Evolutionary conservation across 768 basidiomycete genomes (phyloP), one percentile per base, ranked within the genome.

Genomic region (Gymnopilus dilepis): DNA sequence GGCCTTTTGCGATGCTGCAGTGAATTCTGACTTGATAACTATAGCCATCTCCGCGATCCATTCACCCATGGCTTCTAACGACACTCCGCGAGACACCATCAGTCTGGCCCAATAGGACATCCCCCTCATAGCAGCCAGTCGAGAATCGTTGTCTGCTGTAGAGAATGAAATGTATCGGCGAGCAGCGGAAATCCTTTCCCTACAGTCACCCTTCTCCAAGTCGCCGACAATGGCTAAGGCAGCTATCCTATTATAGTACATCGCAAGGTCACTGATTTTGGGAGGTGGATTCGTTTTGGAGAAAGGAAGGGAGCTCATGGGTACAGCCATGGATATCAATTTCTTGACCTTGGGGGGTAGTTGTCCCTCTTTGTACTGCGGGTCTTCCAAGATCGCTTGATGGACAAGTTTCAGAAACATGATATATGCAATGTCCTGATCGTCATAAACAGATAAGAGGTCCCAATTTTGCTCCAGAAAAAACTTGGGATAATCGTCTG

Each of bases 341-440:
- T 94, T 91, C 69, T 85, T 87, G 69, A 82, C 75, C 63, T 80
- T 82, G 26, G 78, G 74, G 7, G 76, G 74, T 13, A 81, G 69
- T 54, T 69, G 65, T 50, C 75, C 74, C 9, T 64, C 71, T 56
- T 73, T 70, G 65, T 73, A 71, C 22, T 58, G 48, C 21, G 70
- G 69, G 21, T 69, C 68, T 34, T 73, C 71, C 28, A 69, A 66
- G 22, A 78, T 79, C 0, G 89, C 88, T 45, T 85, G 84, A n/a
- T 89, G 84, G 33, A 95, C 79, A 57, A 97, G 80, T 71, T 95
- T 94, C 45, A 97, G 78, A 69, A 95, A 92, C 6, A 92, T 70
- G n/a, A 85, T 81, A 69, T 90, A 95, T 1, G 91, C 85, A 1
- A 90, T 86, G 67, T 97, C 95, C 17, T 73, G 72, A 17, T 75